Evolutionary conservation across 768 basidiomycete genomes (phyloP).

Genomic region (Trametes meyenii): DNA sequence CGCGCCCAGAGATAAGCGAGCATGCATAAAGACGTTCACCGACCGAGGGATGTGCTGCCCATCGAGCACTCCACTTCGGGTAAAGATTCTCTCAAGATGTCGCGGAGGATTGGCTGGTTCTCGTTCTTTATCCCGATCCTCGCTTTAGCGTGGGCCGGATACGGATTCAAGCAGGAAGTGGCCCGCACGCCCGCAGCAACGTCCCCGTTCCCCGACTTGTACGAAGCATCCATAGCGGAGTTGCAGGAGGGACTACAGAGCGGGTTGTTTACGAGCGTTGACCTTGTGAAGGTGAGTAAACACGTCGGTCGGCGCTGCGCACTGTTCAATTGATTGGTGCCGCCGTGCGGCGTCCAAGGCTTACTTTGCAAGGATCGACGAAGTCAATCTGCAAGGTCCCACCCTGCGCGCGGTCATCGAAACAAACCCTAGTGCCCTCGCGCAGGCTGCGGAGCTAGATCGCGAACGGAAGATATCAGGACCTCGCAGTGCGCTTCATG

Average conservation of each 20-base stretch:
- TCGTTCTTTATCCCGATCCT: background rate
- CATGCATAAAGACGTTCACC: background rate
- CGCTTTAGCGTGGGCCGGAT: slow-evolving; percentile 3
- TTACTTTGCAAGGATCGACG: slow-evolving; percentile 65
- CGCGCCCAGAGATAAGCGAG: background rate
- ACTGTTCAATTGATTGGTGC: background rate
- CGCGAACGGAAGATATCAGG: slow-evolving; percentile 27
- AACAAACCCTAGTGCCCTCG: slow-evolving; percentile 53
- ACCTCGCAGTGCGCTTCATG: slow-evolving; percentile 36
- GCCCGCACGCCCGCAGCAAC: background rate
- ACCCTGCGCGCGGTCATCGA: slow-evolving; percentile 61
- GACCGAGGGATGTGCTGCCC: background rate
- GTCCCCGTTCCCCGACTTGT: slow-evolving; percentile 50
- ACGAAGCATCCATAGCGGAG: slow-evolving; percentile 60
- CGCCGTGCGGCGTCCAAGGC: slow-evolving; percentile 42
- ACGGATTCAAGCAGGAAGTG: slow-evolving; percentile 7
- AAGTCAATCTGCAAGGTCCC: slow-evolving; percentile 64
- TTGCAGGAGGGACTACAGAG: slow-evolving; percentile 50
- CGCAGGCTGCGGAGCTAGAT: slow-evolving; percentile 47
- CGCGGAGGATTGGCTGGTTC: slow-evolving; percentile 2
- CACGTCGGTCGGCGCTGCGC: no score
- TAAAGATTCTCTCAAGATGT: background rate
- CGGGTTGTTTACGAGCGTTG: slow-evolving; percentile 58
- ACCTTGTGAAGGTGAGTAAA: slow-evolving; percentile 56
- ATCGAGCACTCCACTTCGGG: background rate